Evolutionary conservation across 2,329 filamentous ascomycete species (phyloP), one percentile per base, ranked within the genome.

Genomic region (Botryotinia calthae): DNA sequence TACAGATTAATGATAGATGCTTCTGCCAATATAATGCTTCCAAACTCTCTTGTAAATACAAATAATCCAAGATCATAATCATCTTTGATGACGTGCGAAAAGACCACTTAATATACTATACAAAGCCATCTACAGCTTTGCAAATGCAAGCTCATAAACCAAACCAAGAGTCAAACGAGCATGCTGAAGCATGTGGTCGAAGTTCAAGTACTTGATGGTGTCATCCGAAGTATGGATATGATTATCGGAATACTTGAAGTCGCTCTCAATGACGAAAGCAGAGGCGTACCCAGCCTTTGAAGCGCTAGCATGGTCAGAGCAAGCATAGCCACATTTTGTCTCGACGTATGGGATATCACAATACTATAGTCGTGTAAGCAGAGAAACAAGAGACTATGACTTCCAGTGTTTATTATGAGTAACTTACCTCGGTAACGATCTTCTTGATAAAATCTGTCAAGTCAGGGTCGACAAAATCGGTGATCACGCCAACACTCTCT

Each of bases 151-250:
- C 84, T 97, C 94, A 79, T 95, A 95, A 7, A 91, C 93, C 77
- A 97, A 87, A 8, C 91, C 93, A 46, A 97, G 85, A 1, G 93
- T 96, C 86, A 97, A 87, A 81, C 90, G 91, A 34, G 93, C 93
- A 82, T 97, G 94, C 84, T 97, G 91, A 48, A 96, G 86, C 94
- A 97, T 97, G 82, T 97, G 94, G 81, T 95, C 90, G 81, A 97
- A 97, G 77, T 90, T 91, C 54, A 94, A 83, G 76, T 89, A 90
- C 79, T 93, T 88, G 76, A 94, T 89, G 78, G 86, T 86, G 80
- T 94, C 92, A 54, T 92, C 88, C 0, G 89, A 89, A 31, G 87
- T 88, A 79, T 93, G 91, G 72, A 94, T 93, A 77, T 91, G 87
- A 77, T 88, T 86, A 79, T 93, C 88, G 12, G 85, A 88, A 76